These are phyloP conservation scores for Chamaecyparis obtusa DNA, from an alignment of 75 land plant species.

Conservation along the genomic window DNA sequence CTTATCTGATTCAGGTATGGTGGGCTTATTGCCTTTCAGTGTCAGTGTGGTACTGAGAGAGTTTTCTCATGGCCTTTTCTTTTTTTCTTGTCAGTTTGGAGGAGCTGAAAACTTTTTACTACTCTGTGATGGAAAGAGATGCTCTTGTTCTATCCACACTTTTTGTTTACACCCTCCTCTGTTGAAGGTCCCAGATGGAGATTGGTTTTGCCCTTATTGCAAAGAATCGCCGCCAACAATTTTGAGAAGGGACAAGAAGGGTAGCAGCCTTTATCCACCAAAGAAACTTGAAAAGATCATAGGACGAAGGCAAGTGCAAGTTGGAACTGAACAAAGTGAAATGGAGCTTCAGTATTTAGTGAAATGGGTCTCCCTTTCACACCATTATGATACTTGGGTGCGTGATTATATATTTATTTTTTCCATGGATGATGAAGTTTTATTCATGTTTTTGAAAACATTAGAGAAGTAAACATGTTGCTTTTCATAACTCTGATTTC, in stretches of 20 bases:
- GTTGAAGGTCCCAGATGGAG: constrained; percentile 31
- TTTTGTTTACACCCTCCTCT: constrained; percentile 34
- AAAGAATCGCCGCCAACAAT: not conserved
- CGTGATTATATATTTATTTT: not conserved
- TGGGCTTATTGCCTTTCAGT: not conserved
- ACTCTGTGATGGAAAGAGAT: constrained; percentile 29
- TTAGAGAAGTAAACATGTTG: not conserved
- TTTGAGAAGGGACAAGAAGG: constrained; percentile 4
- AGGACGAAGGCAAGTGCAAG: constrained; percentile 20
- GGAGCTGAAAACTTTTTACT: constrained; percentile 32
- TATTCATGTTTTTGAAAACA: not conserved
- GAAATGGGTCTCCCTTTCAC: constrained; percentile 36
- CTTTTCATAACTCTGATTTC: not conserved
- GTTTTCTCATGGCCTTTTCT: not conserved
- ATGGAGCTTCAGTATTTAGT: constrained; percentile 30
- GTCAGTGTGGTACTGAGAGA: not conserved
- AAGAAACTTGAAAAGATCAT: constrained; percentile 27
- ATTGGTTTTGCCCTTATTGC: constrained; percentile 38
- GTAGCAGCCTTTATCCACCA: constrained; percentile 8
- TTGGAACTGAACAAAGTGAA: constrained; percentile 10
- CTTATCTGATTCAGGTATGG: not conserved
- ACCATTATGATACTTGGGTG: constrained; percentile 41
- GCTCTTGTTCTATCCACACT: constrained; percentile 25
- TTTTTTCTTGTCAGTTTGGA: constrained; percentile 25
- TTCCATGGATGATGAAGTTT: not conserved